phyloP scores from a whole-genome alignment of 2,329 filamentous ascomycete species.

The Hypoxylon sp. region DNA sequence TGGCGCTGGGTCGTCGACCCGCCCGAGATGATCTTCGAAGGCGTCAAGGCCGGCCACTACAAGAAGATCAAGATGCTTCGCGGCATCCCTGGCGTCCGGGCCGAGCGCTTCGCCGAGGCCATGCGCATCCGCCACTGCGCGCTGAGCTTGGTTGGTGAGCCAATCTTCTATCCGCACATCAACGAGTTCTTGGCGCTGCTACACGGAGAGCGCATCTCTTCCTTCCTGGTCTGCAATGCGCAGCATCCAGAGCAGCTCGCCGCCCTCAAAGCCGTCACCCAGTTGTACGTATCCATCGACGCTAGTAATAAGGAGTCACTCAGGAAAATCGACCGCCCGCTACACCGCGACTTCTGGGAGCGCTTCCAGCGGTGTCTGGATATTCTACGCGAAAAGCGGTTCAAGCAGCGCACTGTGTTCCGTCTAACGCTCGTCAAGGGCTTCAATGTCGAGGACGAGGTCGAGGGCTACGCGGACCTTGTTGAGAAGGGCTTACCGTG shows the following conservation, averaged over 20 bases:
- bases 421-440: conserved; percentile 96
- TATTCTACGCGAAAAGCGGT: conserved; percentile 86
- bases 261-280: conserved; percentile 86
- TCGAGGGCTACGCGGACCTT: conserved; percentile 88
- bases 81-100: conserved; percentile 91
- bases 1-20: conserved; percentile 98
- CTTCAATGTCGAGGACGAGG: conserved; percentile 97
- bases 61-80: conserved; percentile 98
- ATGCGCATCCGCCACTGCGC: conserved; percentile 96
- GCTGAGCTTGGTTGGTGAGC: conserved; percentile 91
- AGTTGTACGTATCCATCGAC: conserved; percentile 97
- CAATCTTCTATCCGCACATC: conserved; percentile 99
- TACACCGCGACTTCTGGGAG: conserved; percentile 98
- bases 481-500: conserved; percentile 89
- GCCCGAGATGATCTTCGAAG: conserved; percentile 88
- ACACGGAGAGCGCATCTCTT: conserved; percentile 88
- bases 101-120: conserved; percentile 92
- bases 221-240: conserved; percentile 96
- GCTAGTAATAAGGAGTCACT: conserved; percentile 91
- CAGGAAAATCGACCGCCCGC: conserved; percentile 88
- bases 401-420: conserved; percentile 93
- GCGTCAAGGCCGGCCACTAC: conserved; percentile 93
- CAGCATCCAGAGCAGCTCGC: conserved; percentile 94
- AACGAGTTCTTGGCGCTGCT: conserved; percentile 90
- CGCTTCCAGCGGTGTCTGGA: conserved; percentile 92